Evolutionary conservation across 2,329 filamentous ascomycete species (phyloP).

Genomic region (Aspergillus melleus): DNA sequence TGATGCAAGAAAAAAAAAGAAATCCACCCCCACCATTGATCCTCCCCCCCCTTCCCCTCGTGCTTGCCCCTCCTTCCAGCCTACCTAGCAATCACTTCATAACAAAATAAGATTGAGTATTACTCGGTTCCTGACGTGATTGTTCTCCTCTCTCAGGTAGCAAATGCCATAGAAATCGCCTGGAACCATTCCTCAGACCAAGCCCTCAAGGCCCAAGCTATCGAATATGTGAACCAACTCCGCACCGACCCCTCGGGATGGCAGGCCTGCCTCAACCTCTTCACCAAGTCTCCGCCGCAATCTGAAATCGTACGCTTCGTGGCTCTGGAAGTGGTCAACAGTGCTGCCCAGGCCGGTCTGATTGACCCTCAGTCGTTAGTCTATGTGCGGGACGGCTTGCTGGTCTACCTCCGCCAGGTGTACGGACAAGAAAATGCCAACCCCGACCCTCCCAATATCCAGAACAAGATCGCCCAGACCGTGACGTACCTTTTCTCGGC

Average conservation of each 20-base stretch:
- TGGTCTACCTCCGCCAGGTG: constrained; percentile 75
- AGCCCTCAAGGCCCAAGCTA: constrained; percentile 74
- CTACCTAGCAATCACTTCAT: neutral
- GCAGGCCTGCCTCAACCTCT: constrained; percentile 85
- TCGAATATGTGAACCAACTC: constrained; percentile 65
- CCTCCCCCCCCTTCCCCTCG: constrained; percentile 20
- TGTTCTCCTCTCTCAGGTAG: constrained; percentile 60
- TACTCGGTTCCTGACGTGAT: constrained; percentile 17
- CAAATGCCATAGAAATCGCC: constrained; percentile 93
- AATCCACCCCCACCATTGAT: constrained; percentile 14
- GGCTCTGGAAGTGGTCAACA: constrained; percentile 89
- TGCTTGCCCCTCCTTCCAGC: constrained; percentile 19
- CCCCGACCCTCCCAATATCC: constrained; percentile 73
- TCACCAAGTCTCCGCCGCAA: constrained; percentile 72
- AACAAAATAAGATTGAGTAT: neutral
- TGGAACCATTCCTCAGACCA: constrained; percentile 78
- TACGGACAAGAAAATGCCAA: constrained; percentile 63
- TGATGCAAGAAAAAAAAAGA: constrained; percentile 9
- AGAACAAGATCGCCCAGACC: constrained; percentile 97
- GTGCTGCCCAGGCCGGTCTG: constrained; percentile 76
- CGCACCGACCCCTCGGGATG: constrained; percentile 81
- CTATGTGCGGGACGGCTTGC: constrained; percentile 76
- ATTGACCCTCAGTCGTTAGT: constrained; percentile 71
- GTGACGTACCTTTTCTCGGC: constrained; percentile 90
- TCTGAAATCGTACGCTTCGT: constrained; percentile 86